phyloP scores from a whole-genome alignment of 164 flowering plant species.

The Hamamelis virginiana region DNA sequence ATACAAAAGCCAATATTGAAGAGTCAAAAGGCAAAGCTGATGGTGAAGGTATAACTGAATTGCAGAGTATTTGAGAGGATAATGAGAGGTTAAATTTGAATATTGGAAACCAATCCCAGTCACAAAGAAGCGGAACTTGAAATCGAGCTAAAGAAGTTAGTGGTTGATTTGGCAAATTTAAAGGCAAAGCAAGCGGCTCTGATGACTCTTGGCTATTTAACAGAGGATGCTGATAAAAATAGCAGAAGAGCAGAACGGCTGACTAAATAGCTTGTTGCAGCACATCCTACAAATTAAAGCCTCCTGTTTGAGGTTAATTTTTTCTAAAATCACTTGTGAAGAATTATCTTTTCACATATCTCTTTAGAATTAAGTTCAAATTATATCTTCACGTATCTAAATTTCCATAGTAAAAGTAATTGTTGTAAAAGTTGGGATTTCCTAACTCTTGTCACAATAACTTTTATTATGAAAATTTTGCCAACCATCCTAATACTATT shows the following conservation, averaged over 20 bases:
- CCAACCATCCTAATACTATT: too few relatives aligned
- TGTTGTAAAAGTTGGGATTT: too few relatives aligned
- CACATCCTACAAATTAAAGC: slow-evolving; percentile 69
- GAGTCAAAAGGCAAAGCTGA: slow-evolving; percentile 28
- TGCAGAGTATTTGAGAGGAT: slow-evolving; percentile 28
- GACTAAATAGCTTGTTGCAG: slow-evolving; percentile 57
- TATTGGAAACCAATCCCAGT: slow-evolving; percentile 14
- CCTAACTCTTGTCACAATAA: too few relatives aligned
- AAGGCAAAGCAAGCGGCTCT: slow-evolving; percentile 38
- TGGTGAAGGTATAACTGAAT: slow-evolving; percentile 36
- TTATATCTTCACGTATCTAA: too few relatives aligned
- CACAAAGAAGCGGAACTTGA: slow-evolving; percentile 26
- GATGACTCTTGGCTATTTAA: slow-evolving; percentile 26
- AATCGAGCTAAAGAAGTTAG: slow-evolving; percentile 24
- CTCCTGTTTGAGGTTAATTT: too few relatives aligned
- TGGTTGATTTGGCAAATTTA: slow-evolving; percentile 32
- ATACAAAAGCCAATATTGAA: slow-evolving; percentile 20
- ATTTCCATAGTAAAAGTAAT: too few relatives aligned
- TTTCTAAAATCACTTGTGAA: too few relatives aligned
- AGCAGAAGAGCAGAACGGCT: slow-evolving; percentile 37
- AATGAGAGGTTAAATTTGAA: slow-evolving; percentile 24
- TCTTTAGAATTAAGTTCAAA: too few relatives aligned
- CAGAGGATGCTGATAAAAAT: slow-evolving; percentile 40
- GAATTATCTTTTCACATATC: too few relatives aligned
- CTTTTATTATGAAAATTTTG: too few relatives aligned